Conservation (phyloP, 768 basidiomycete species). For the Rhodosporidiobolus odoratus region DNA sequence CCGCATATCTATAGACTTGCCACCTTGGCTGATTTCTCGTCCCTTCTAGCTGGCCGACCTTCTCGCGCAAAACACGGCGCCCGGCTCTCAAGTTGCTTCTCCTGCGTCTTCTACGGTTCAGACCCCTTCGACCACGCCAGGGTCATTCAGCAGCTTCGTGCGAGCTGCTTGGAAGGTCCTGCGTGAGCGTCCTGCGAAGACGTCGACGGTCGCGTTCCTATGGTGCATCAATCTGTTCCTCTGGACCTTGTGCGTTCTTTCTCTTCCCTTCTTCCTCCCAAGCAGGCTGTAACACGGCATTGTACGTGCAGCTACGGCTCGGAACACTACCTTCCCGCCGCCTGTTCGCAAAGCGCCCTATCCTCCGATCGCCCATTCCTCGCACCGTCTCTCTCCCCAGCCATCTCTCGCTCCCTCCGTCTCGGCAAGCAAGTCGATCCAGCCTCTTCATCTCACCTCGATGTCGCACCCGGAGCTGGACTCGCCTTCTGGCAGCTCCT, state of each 20-base stretch:
- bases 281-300: neutral
- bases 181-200: constrained; percentile 28
- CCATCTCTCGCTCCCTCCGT: constrained; percentile 11
- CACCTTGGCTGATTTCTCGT: constrained; percentile 8
- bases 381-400: constrained; percentile 18
- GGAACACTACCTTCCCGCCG: constrained; percentile 40
- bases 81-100: constrained; percentile 48
- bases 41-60: constrained; percentile 71
- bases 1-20: neutral
- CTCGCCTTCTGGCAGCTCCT: constrained; percentile 66
- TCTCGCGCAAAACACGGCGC: constrained; percentile 61
- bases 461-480: constrained; percentile 12
- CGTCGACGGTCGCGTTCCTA: constrained; percentile 32
- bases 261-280: constrained; percentile 56
- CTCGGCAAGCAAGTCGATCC: constrained; percentile 12
- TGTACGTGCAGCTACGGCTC: constrained; percentile 31
- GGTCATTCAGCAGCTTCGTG: neutral
- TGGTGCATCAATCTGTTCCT: constrained; percentile 33
- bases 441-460: constrained; percentile 52
- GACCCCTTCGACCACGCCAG: neutral
- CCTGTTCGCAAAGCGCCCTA: constrained; percentile 37
- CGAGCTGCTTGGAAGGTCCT: constrained; percentile 12
- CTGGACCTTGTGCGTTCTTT: neutral
- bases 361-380: constrained; percentile 35
- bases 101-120: constrained; percentile 25